phyloP scores from a whole-genome alignment of 176 grass and related monocot species.

The Paspalum notatum region DNA sequence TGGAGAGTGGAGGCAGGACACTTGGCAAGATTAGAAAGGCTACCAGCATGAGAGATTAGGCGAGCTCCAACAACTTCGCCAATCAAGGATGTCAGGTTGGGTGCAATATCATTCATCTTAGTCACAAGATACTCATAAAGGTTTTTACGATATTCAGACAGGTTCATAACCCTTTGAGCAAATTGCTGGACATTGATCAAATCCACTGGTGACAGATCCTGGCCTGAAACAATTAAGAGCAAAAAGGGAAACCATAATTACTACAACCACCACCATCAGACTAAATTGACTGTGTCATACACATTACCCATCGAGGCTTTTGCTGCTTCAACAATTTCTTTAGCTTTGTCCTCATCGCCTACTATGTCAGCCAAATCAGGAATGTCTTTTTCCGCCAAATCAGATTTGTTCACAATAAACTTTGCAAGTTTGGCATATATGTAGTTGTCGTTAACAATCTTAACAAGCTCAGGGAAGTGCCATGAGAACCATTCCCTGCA shows the following conservation, averaged over 20 bases:
- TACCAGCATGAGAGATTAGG: constrained; percentile 95
- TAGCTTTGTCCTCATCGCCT: constrained; percentile 90
- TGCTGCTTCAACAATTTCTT: constrained; percentile 91
- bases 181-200: constrained; percentile 93
- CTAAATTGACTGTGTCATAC: neutral
- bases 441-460: constrained; percentile 91
- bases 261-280: neutral
- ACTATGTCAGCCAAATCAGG: constrained; percentile 63
- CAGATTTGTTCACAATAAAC: constrained; percentile 69
- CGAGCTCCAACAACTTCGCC: constrained; percentile 93
- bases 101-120: constrained; percentile 97
- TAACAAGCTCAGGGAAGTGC: constrained; percentile 86
- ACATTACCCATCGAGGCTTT: constrained; percentile 91
- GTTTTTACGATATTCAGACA: constrained; percentile 90
- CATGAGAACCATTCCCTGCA: constrained; percentile 86
- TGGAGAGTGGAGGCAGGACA: constrained; percentile 90
- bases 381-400: constrained; percentile 71
- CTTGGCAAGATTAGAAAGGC: constrained; percentile 98
- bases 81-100: constrained; percentile 84
- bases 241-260: neutral
- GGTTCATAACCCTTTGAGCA: constrained; percentile 85
- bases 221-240: constrained; percentile 55
- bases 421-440: constrained; percentile 81
- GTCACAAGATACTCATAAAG: constrained; percentile 98
- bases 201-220: constrained; percentile 88